These are phyloP conservation scores for Phyllosticta citribraziliensis DNA, from an alignment of 2,329 filamentous ascomycete species.

Conservation along the genomic window DNA sequence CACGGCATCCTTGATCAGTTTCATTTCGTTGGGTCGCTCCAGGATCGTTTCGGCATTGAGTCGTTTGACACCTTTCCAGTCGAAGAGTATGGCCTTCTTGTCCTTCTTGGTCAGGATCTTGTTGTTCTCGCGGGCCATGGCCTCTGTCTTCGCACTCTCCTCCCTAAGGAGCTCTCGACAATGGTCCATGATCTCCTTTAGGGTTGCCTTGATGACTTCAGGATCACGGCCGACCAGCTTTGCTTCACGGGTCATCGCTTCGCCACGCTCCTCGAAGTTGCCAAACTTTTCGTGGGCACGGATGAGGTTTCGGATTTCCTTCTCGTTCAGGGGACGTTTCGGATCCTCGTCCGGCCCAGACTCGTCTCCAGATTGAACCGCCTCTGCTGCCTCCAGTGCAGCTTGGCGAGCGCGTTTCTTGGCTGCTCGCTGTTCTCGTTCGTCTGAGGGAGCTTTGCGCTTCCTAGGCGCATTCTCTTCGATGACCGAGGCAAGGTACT, in stretches of 20 bases:
- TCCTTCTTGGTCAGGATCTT: conserved; percentile 92
- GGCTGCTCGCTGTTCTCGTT: conserved; percentile 54
- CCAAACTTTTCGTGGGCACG: conserved; percentile 86
- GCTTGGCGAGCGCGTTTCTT: conserved; percentile 62
- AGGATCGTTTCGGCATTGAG: conserved; percentile 93
- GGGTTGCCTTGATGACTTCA: conserved; percentile 64
- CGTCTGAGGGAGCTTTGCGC: conserved; percentile 52
- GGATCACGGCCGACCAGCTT: conserved; percentile 73
- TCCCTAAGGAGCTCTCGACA: conserved; percentile 62
- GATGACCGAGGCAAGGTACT: conserved; percentile 70
- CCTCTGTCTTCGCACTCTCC: conserved; percentile 54
- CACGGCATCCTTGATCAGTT: conserved; percentile 68
- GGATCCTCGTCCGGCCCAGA: conserved; percentile 57
- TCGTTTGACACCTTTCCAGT: conserved; percentile 86
- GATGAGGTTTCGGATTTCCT: conserved; percentile 86
- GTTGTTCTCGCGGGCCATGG: conserved; percentile 59
- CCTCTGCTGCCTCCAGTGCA: conserved; percentile 54
- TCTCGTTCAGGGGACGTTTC: conserved; percentile 79
- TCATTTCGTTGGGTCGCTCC: conserved; percentile 82
- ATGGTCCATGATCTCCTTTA: conserved; percentile 69
- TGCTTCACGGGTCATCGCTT: conserved; percentile 81
- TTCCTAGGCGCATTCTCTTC: conserved; percentile 78
- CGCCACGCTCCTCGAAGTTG: conserved; percentile 74
- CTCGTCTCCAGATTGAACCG: conserved; percentile 33
- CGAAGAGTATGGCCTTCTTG: conserved; percentile 91